These are phyloP conservation scores for Amylocystis lapponica DNA, from an alignment of 768 basidiomycete species.

Conservation along the genomic window DNA sequence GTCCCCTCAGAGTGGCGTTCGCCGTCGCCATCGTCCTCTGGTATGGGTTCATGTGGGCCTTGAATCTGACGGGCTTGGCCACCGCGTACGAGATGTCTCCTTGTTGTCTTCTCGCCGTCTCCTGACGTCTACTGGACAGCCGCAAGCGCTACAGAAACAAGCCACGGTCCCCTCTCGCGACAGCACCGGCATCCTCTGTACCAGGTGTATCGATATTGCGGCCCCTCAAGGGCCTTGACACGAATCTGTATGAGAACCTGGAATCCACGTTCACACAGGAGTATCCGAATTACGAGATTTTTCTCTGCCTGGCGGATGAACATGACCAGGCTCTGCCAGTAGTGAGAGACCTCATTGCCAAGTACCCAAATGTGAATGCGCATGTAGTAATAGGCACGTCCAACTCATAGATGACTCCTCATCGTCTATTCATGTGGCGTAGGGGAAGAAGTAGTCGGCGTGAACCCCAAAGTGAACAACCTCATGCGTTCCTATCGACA, in stretches of 20 bases:
- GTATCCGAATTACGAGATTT: slow-evolving; percentile 87
- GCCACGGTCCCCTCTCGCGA: slow-evolving; percentile 54
- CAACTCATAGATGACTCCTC: no score
- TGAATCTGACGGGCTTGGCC: slow-evolving; percentile 22
- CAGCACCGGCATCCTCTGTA: slow-evolving; percentile 38
- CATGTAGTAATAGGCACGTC: slow-evolving; percentile 70
- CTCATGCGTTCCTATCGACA: slow-evolving; percentile 77
- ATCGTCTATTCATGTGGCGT: not conserved
- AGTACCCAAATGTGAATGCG: slow-evolving; percentile 73
- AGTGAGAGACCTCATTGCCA: slow-evolving; percentile 68
- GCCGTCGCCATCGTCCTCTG: slow-evolving; percentile 25
- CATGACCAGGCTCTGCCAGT: slow-evolving; percentile 84
- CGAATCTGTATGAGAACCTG: slow-evolving; percentile 93
- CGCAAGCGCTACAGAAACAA: slow-evolving; percentile 69
- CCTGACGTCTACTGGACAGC: slow-evolving; percentile 34
- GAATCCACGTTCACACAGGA: slow-evolving; percentile 91
- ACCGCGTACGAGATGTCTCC: slow-evolving; percentile 21
- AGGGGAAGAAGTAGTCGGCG: slow-evolving; percentile 83
- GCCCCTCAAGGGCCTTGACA: slow-evolving; percentile 91
- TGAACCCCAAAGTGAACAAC: slow-evolving; percentile 98
- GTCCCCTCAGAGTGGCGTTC: slow-evolving; percentile 11
- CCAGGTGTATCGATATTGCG: slow-evolving; percentile 94
- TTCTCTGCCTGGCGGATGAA: slow-evolving; percentile 87
- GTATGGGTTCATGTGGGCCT: slow-evolving; percentile 38
- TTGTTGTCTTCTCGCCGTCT: not conserved